Evolutionary conservation across 768 basidiomycete species (phyloP).

Genomic region (Boletales sp.): DNA sequence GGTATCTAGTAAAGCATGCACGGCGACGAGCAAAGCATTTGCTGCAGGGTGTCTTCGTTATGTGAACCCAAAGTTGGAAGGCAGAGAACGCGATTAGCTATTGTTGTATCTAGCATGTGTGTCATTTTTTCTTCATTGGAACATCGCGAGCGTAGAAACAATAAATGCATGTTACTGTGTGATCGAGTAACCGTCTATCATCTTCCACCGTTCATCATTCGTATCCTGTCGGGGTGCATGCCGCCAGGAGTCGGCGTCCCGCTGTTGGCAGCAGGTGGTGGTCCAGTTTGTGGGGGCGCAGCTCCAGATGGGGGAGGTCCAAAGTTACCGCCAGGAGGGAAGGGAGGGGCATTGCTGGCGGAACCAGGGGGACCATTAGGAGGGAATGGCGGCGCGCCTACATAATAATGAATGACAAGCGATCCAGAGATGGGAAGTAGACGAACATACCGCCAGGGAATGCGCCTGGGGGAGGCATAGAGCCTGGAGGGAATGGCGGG

Average conservation of each 20-base stretch:
- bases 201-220: conserved; percentile 60
- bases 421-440: neutral
- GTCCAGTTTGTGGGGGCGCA: conserved; percentile 41
- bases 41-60: conserved; percentile 20
- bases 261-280: conserved; percentile 31
- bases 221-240: conserved; percentile 82
- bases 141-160: too few relatives aligned
- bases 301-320: conserved; percentile 38
- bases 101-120: neutral
- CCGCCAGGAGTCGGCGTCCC: conserved; percentile 47
- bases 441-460: conserved; percentile 45
- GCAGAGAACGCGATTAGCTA: neutral
- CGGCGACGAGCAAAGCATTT: conserved; percentile 20
- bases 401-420: conserved; percentile 3
- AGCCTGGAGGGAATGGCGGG: conserved; percentile 72
- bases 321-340: conserved; percentile 30
- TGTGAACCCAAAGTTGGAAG: neutral
- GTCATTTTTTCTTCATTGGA: neutral
- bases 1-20: conserved; percentile 26
- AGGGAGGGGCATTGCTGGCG: conserved; percentile 29
- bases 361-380: conserved; percentile 35
- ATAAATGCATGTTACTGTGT: neutral
- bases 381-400: conserved; percentile 51
- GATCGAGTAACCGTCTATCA: neutral
- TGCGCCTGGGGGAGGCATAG: conserved; percentile 44